These are phyloP conservation scores for Raffaelea arxii DNA, from an alignment of 2,329 filamentous ascomycete genomes.

Conservation along the genomic window DNA sequence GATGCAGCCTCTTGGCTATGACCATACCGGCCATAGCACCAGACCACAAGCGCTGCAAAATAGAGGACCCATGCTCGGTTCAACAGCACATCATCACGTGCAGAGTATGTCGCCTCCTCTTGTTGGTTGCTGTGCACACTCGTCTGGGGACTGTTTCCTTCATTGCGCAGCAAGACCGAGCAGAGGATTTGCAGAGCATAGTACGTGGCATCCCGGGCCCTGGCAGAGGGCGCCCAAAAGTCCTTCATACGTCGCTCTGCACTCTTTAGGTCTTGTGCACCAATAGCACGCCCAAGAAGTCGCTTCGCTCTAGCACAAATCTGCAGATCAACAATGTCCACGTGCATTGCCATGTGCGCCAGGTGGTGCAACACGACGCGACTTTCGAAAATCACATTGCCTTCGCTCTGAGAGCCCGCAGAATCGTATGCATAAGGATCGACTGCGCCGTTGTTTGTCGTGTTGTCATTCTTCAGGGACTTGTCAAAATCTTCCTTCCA, in stretches of 20 bases:
- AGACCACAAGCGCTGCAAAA: conserved; percentile 83
- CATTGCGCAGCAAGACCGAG: conserved; percentile 65
- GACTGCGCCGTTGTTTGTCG: conserved; percentile 19
- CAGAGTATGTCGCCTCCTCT: conserved; percentile 50
- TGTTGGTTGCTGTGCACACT: conserved; percentile 16
- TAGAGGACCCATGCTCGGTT: conserved; percentile 95
- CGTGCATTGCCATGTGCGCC: conserved; percentile 96
- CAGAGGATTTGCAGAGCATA: conserved; percentile 84
- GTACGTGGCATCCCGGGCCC: conserved; percentile 82
- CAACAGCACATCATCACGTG: conserved; percentile 78
- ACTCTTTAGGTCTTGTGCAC: conserved; percentile 66
- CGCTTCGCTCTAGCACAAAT: conserved; percentile 85
- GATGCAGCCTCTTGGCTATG: conserved; percentile 80
- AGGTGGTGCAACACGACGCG: conserved; percentile 85
- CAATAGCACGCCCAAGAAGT: conserved; percentile 77
- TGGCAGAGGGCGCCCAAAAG: conserved; percentile 78
- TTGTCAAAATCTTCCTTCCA: conserved; percentile 92
- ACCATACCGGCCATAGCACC: conserved; percentile 93
- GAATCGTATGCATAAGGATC: conserved; percentile 46
- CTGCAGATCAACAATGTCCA: conserved; percentile 94
- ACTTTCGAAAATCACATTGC: conserved; percentile 67
- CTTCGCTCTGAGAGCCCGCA: conserved; percentile 43
- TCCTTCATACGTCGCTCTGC: conserved; percentile 80
- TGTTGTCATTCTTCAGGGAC: conserved; percentile 54
- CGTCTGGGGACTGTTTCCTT: conserved; percentile 26